These are phyloP conservation scores for Neurospora cerealis DNA, from an alignment of 495 filamentous ascomycete species.

Conservation along the genomic window DNA sequence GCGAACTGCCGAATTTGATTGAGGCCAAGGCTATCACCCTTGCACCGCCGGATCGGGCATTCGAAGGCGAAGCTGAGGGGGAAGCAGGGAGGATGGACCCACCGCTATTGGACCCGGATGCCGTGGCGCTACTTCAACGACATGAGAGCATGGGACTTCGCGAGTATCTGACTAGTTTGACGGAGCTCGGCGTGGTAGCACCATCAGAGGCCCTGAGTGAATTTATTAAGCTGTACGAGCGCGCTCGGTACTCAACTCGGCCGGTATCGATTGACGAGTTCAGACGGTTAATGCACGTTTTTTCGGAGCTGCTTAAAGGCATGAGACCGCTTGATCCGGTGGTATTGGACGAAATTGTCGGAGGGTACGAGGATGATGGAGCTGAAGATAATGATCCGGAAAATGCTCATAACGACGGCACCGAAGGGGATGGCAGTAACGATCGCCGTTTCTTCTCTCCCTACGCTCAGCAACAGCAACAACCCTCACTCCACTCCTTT, in stretches of 20 bases:
- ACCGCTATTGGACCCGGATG: slow-evolving; percentile 41
- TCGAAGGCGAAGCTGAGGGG: slow-evolving; percentile 15
- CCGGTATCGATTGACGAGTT: slow-evolving; percentile 56
- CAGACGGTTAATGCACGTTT: slow-evolving; percentile 73
- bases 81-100: slow-evolving; percentile 6
- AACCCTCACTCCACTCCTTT: slow-evolving; percentile 2
- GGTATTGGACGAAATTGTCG: slow-evolving; percentile 22
- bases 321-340: slow-evolving; percentile 57
- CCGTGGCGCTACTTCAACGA: slow-evolving; percentile 61
- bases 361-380: slow-evolving; percentile 5
- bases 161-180: slow-evolving; percentile 68
- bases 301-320: slow-evolving; percentile 66
- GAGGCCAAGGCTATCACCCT: slow-evolving; percentile 86
- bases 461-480: not conserved
- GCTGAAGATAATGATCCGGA: slow-evolving; percentile 27
- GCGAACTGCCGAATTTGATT: slow-evolving; percentile 82
- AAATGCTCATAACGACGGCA: slow-evolving; percentile 21
- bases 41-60: slow-evolving; percentile 52
- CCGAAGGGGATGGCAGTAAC: slow-evolving; percentile 37
- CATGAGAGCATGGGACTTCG: slow-evolving; percentile 65
- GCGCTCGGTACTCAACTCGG: slow-evolving; percentile 63
- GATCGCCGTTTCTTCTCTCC: not conserved
- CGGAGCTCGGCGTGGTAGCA: slow-evolving; percentile 51
- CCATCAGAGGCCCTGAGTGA: slow-evolving; percentile 42
- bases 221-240: slow-evolving; percentile 73